Conservation (phyloP, 2,329 filamentous ascomycete genomes). For the Mycosphaerella sp. region DNA sequence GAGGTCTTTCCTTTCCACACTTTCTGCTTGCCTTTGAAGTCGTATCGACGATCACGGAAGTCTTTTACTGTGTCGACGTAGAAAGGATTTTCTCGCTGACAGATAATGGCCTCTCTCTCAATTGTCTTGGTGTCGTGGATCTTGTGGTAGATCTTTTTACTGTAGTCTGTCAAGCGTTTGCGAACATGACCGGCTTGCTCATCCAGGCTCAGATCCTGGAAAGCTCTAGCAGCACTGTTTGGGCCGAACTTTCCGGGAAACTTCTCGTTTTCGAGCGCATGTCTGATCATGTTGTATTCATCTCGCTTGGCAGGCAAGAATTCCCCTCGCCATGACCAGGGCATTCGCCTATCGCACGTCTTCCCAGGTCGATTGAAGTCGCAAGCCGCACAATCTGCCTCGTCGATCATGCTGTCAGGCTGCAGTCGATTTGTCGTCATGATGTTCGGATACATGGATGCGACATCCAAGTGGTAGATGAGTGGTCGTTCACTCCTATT, state of each 20-base stretch:
- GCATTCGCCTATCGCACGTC: constrained; percentile 87
- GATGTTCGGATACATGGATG: constrained; percentile 99
- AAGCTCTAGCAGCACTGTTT: constrained; percentile 63
- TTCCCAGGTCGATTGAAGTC: constrained; percentile 98
- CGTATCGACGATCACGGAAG: constrained; percentile 94
- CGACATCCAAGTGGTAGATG: constrained; percentile 97
- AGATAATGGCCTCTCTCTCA: constrained; percentile 93
- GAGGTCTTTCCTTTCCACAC: constrained; percentile 98
- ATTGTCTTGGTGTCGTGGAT: constrained; percentile 93
- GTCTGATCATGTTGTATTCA: constrained; percentile 98
- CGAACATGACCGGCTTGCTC: constrained; percentile 76
- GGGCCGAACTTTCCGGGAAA: constrained; percentile 71
- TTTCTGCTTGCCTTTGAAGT: constrained; percentile 98
- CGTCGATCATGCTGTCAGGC: constrained; percentile 97
- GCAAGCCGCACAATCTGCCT: constrained; percentile 92
- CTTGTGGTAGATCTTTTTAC: constrained; percentile 99
- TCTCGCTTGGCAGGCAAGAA: constrained; percentile 93
- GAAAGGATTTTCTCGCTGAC: constrained; percentile 95
- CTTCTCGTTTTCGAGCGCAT: constrained; percentile 82
- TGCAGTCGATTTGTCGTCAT: constrained; percentile 99
- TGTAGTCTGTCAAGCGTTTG: constrained; percentile 86
- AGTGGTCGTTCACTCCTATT: constrained; percentile 78
- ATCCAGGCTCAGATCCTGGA: constrained; percentile 72
- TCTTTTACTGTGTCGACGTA: constrained; percentile 95
- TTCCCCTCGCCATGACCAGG: constrained; percentile 98